These are phyloP conservation scores for Phytophthora parvispora DNA, from an alignment of 352 stramenopile genomes.

Conservation along the genomic window DNA sequence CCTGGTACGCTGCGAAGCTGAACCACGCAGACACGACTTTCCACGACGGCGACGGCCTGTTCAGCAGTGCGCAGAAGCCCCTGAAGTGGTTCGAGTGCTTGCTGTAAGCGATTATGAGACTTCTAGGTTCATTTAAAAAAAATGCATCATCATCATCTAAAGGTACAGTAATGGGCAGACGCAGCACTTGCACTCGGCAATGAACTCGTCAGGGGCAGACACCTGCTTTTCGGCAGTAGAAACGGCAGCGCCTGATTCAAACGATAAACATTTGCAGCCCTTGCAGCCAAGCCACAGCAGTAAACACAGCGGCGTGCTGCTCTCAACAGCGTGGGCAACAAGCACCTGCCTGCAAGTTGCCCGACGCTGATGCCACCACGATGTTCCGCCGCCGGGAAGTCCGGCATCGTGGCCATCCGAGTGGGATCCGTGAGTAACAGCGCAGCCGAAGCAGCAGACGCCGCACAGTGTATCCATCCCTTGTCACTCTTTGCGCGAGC, in stretches of 20 bases:
- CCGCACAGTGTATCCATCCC: constrained; percentile 26
- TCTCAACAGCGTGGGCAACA: neutral
- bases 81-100: constrained; percentile 73
- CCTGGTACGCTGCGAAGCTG: constrained; percentile 64
- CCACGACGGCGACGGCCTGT: constrained; percentile 63
- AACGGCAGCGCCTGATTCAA: neutral
- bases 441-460: constrained; percentile 14
- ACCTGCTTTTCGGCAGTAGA: neutral
- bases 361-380: neutral
- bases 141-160: neutral
- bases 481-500: constrained; percentile 15
- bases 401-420: constrained; percentile 17
- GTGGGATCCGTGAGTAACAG: constrained; percentile 28
- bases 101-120: constrained; percentile 26
- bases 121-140: constrained; percentile 3
- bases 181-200: neutral
- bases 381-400: neutral
- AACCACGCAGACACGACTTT: constrained; percentile 73
- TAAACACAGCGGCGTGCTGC: neutral
- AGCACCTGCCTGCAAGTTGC: neutral
- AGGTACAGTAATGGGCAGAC: neutral
- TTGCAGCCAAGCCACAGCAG: neutral
- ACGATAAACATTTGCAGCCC: neutral
- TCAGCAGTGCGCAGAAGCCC: constrained; percentile 59
- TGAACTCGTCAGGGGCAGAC: neutral